These are phyloP conservation scores for Linnemannia elongata DNA, from an alignment of 192 early-diverging fungal species.

Conservation along the genomic window DNA sequence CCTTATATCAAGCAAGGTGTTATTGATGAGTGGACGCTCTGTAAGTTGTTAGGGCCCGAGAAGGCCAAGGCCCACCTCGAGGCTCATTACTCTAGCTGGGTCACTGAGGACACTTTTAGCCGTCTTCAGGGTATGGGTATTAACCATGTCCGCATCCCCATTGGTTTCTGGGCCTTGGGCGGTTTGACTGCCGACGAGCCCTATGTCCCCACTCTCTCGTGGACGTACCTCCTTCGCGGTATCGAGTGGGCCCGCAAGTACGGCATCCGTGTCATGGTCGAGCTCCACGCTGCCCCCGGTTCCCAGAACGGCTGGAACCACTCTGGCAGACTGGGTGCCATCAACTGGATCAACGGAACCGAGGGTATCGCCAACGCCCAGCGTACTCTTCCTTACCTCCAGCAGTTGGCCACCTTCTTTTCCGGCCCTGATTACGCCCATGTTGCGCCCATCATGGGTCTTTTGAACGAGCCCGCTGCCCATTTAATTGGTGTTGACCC, in stretches of 20 bases:
- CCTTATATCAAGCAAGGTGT: conserved; percentile 44
- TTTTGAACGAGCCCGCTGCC: conserved; percentile 61
- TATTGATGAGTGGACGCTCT: conserved; percentile 75
- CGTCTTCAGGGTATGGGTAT: conserved; percentile 67
- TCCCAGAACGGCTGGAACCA: conserved; percentile 81
- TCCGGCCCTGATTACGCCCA: conserved; percentile 58
- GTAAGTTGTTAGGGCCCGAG: conserved; percentile 64
- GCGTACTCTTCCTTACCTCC: conserved; percentile 63
- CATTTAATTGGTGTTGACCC: conserved; percentile 17
- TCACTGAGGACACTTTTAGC: conserved; percentile 70
- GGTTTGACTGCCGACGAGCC: conserved; percentile 62
- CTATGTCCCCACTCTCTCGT: conserved; percentile 68
- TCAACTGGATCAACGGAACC: conserved; percentile 61
- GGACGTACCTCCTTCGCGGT: conserved; percentile 65
- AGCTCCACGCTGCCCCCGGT: conserved; percentile 77
- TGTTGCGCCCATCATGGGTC: conserved; percentile 60
- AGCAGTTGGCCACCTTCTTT: conserved; percentile 66
- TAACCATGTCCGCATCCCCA: conserved; percentile 76
- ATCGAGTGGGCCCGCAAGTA: conserved; percentile 74
- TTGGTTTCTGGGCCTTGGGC: conserved; percentile 78
- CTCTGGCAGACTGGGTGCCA: conserved; percentile 56
- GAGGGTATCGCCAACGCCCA: conserved; percentile 60
- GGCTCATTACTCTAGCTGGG: conserved; percentile 71
- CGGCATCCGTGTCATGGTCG: conserved; percentile 73
- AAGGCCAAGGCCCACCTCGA: conserved; percentile 62